Evolutionary conservation across 441 rosid species (phyloP), one percentile per base, ranked within the genome.

Genomic region (Jatropha multifida): DNA sequence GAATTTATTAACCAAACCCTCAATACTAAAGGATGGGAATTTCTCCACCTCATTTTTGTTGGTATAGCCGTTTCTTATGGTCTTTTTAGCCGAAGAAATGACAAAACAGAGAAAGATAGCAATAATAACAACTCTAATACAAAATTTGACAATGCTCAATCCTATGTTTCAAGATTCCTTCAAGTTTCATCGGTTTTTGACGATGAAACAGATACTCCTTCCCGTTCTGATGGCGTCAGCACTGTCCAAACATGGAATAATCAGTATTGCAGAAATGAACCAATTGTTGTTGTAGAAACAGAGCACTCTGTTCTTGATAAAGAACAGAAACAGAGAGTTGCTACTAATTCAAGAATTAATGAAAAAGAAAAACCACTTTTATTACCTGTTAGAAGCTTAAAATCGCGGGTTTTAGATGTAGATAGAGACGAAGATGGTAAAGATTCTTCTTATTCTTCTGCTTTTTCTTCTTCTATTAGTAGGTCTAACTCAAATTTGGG

Each of bases 51-150:
- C 12, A 44, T 94, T 72, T 82, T 94, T 38, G 97, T 96, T 71
- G 98, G 98, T 15, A 89, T 96, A 76, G 99, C 97, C 37, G 92
- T 96, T 78, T 92, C 99, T 41, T 96, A 92, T 76, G 99, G 98
- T 60, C 91, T 94, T 23, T 94, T 96, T 77, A 91, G 98, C 85
- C 70, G 86, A 60, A 79, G 89, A 38, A 89, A 88, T 56, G 86
- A 86, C 7, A 94, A 86, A 32, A 74, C 83, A 7, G 89, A 86
- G 7, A 89, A 89, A 38, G 92, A 83, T 8, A 76, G 3, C 49
- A 72, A 51, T 68, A 71, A 64, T 63, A 7, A 4, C 61, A 72
- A 51, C 71, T 70, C 60, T 64, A 7, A 2, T 3, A 67, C 89
- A 23, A 92, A 81, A 74, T 81, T 86, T 42, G 93, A 90, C 69